These are phyloP conservation scores for Ophiostoma novo-ulmi DNA, from an alignment of 2,329 filamentous ascomycete genomes.

Conservation along the genomic window DNA sequence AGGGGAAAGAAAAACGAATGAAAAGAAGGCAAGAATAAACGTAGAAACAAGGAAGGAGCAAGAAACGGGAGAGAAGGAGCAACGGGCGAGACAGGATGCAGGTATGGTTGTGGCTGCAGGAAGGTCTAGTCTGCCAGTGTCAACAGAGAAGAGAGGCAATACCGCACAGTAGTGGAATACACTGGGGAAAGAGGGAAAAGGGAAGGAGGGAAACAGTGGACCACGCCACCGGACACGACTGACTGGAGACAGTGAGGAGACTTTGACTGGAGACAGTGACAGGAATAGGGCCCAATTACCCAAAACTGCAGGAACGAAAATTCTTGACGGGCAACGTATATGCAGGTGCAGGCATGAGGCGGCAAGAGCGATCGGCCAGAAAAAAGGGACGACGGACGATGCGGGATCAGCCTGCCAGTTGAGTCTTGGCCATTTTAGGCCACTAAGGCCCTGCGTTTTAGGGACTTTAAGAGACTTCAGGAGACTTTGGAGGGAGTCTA, in stretches of 20 bases:
- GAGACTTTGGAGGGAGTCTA: not conserved
- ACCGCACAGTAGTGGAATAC: constrained; percentile 6
- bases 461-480: not conserved
- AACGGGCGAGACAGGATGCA: constrained; percentile 13
- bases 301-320: constrained; percentile 10
- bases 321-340: not conserved
- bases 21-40: constrained; percentile 2
- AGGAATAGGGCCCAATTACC: not conserved
- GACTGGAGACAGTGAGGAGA: not conserved
- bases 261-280: not conserved
- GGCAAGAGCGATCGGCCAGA: constrained; percentile 1
- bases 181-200: constrained; percentile 3
- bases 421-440: not conserved
- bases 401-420: constrained; percentile 6
- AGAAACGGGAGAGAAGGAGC: not conserved
- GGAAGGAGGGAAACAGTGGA: constrained; percentile 4
- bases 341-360: not conserved
- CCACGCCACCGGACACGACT: constrained; percentile 4
- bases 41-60: not conserved
- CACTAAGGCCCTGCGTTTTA: not conserved
- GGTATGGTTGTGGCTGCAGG: not conserved
- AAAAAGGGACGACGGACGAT: not conserved
- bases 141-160: not conserved
- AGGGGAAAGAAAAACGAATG: constrained; percentile 16
- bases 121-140: not conserved